Conservation (phyloP, 31 red algal genomes). For the Endocladia muricata region DNA sequence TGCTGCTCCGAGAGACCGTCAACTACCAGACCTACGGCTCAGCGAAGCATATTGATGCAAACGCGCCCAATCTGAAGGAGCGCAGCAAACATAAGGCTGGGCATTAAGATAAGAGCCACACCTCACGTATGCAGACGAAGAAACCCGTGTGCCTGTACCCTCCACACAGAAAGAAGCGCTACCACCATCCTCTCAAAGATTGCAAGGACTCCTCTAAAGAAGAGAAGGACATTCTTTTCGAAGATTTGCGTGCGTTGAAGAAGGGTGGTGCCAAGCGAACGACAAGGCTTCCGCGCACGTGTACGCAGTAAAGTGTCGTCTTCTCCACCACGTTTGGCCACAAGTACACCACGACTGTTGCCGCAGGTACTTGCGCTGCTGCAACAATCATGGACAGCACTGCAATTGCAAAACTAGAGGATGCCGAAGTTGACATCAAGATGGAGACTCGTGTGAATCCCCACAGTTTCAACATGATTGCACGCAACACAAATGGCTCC, state of each 20-base stretch:
- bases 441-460: neutral
- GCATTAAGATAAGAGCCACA: no score
- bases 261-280: constrained; percentile 2
- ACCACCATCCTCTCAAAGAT: constrained; percentile 7
- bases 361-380: constrained; percentile 15
- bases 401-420: neutral
- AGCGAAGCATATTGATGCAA: no score
- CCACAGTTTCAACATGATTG: neutral
- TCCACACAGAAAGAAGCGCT: constrained; percentile 10
- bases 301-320: neutral
- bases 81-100: no score
- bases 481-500: neutral
- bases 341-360: neutral
- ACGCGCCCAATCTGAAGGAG: no score
- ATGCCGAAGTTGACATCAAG: neutral
- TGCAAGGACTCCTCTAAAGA: constrained; percentile 14
- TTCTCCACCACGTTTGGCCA: constrained; percentile 17
- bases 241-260: neutral
- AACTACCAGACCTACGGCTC: no score
- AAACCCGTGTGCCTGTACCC: constrained; percentile 28
- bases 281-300: neutral
- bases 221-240: constrained; percentile 6
- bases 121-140: neutral
- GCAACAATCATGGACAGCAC: neutral
- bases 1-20: no score